A percentile compares a stretch with the other conserved stretches of the same genome.
phyloP scores from a whole-genome alignment of 306 rosid genomes.

The Castanea sativa region DNA sequence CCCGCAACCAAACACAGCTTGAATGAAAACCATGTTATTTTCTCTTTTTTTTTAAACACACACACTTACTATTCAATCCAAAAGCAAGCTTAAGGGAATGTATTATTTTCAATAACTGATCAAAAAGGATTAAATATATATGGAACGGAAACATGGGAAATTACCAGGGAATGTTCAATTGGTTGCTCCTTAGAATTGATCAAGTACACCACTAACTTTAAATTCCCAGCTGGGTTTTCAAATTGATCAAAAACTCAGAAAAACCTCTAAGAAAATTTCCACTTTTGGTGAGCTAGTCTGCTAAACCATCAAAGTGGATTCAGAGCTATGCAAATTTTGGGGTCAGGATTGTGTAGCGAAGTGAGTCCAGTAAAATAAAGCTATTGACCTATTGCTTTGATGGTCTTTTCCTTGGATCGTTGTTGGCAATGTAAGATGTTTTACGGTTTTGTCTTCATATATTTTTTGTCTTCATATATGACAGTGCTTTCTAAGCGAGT shows the following conservation, averaged over 20 bases:
- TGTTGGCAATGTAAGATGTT: slow-evolving; percentile 23
- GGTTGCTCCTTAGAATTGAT: slow-evolving; percentile 7
- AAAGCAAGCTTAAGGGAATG: no score
- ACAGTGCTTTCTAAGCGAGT: no score
- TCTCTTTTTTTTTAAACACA: no score
- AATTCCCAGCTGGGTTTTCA: neutral
- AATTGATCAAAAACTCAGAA: no score
- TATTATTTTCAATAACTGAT: no score
- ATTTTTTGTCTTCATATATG: neutral
- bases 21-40: no score
- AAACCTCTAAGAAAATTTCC: neutral
- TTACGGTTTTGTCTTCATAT: slow-evolving; percentile 38
- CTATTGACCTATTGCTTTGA: neutral
- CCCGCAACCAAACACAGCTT: no score
- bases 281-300: neutral
- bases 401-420: neutral
- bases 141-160: neutral
- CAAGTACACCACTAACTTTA: neutral
- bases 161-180: slow-evolving; percentile 19
- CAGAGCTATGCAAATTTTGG: slow-evolving; percentile 20
- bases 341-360: slow-evolving; percentile 17
- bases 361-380: neutral
- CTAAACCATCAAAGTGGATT: slow-evolving; percentile 17
- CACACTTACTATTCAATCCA: no score
- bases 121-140: neutral